Percentiles rank a stretch among this genome's conserved stretches.
These are phyloP conservation scores for Malassezia arunalokei DNA, from an alignment of 1,284 basidiomycete species.

Conservation along the genomic window DNA sequence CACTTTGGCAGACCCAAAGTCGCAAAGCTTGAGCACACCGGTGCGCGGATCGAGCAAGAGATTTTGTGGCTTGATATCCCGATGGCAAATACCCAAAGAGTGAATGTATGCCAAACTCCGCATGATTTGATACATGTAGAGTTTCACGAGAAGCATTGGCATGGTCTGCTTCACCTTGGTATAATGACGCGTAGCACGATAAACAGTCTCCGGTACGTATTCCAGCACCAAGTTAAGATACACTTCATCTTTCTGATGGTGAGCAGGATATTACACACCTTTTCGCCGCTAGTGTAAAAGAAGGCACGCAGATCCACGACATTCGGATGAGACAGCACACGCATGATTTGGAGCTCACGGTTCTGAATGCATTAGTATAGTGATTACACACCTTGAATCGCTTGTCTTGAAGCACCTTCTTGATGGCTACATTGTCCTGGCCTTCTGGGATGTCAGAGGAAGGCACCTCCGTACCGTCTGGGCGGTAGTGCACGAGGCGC, in stretches of 20 bases:
- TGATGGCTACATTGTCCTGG: constrained; percentile 84
- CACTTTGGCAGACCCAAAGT: constrained; percentile 98
- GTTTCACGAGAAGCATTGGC: constrained; percentile 98
- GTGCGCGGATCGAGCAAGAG: constrained; percentile 89
- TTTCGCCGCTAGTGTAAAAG: constrained; percentile 98
- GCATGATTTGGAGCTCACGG: constrained; percentile 99
- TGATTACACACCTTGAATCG: constrained; percentile 75
- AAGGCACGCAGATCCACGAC: constrained; percentile 95
- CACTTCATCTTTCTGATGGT: constrained; percentile 87
- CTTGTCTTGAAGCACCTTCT: constrained; percentile 99
- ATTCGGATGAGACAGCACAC: constrained; percentile 90
- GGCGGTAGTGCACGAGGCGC: constrained; percentile 47
- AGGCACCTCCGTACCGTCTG: constrained; percentile 6
- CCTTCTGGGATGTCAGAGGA: constrained; percentile 10
- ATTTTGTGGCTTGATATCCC: constrained; percentile 99
- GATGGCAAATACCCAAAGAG: constrained; percentile 74
- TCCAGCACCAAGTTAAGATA: constrained; percentile 98
- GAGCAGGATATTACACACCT: constrained; percentile 53
- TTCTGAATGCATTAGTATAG: constrained; percentile 54
- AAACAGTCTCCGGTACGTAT: constrained; percentile 98
- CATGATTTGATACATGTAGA: constrained; percentile 94
- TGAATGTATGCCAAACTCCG: constrained; percentile 96
- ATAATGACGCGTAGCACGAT: constrained; percentile 95
- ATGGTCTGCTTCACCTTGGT: constrained; percentile 99
- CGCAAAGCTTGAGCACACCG: constrained; percentile 91